phyloP scores from a whole-genome alignment of 768 basidiomycete species.

The Terana coerulea region DNA sequence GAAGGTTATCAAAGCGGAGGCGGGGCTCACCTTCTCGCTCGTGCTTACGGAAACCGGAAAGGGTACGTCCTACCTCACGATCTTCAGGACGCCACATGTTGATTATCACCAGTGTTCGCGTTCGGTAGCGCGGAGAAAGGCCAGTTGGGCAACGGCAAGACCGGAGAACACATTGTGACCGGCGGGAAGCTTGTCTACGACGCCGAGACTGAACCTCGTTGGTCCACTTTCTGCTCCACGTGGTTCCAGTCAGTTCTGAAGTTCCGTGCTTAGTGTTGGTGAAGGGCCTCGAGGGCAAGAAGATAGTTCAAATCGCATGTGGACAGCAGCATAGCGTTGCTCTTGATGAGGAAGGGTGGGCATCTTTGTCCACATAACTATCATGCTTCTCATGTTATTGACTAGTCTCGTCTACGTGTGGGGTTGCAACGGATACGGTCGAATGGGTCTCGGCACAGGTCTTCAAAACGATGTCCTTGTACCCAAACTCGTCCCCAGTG shows the following conservation, averaged over 20 bases:
- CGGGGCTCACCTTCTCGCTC: constrained; percentile 81
- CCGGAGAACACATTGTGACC: constrained; percentile 86
- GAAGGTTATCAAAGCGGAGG: constrained; percentile 66
- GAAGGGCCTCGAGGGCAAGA: constrained; percentile 71
- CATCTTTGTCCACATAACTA: not conserved
- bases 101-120: constrained; percentile 58
- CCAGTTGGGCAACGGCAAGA: constrained; percentile 88
- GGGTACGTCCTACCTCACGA: constrained; percentile 43
- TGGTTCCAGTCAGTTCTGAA: not conserved
- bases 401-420: constrained; percentile 73
- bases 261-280: constrained; percentile 64
- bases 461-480: constrained; percentile 70
- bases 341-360: constrained; percentile 69
- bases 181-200: constrained; percentile 85
- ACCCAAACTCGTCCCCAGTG: constrained; percentile 83
- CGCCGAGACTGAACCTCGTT: constrained; percentile 67
- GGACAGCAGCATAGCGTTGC: constrained; percentile 88
- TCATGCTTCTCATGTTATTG: constrained; percentile 2
- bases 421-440: constrained; percentile 90
- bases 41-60: constrained; percentile 81
- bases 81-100: not conserved
- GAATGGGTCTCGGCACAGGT: constrained; percentile 76
- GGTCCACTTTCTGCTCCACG: constrained; percentile 15
- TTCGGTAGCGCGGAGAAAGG: constrained; percentile 93
- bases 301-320: constrained; percentile 76